Conservation (phyloP, 805 yeast species). For the Hanseniaspora mollemarum region DNA sequence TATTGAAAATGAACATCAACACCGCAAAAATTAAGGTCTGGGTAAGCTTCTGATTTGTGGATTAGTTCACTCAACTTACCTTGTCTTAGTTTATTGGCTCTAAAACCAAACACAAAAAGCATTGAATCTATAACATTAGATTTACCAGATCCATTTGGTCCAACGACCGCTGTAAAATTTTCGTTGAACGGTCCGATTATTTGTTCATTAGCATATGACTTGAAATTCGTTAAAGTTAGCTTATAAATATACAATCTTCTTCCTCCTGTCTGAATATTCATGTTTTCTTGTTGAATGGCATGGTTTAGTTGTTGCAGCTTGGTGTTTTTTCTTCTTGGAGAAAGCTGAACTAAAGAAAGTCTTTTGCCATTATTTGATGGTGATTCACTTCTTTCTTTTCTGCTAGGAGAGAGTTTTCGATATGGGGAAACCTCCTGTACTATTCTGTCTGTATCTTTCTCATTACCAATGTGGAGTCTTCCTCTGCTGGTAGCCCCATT, state of each 20-base stretch:
- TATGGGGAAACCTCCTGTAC: conserved; percentile 3
- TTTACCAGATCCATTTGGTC: conserved; percentile 97
- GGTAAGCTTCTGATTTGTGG: conserved; percentile 72
- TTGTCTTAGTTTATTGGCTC: conserved; percentile 95
- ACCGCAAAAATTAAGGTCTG: conserved; percentile 59
- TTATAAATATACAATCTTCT: conserved; percentile 63
- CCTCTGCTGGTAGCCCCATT: conserved; percentile 7
- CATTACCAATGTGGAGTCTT: neutral
- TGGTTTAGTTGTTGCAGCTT: conserved; percentile 26
- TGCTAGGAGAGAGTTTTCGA: conserved; percentile 11
- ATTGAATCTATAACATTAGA: conserved; percentile 95
- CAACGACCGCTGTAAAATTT: conserved; percentile 92
- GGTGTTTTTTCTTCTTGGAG: conserved; percentile 32
- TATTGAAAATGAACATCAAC: conserved; percentile 83
- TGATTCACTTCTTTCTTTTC: conserved; percentile 10
- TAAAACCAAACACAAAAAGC: conserved; percentile 90
- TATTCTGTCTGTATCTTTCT: neutral
- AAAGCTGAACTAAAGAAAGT: conserved; percentile 34
- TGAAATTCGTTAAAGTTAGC: conserved; percentile 71
- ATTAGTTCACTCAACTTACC: conserved; percentile 84
- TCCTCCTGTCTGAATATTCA: conserved; percentile 29
- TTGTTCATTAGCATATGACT: conserved; percentile 90
- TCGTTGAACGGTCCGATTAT: conserved; percentile 88
- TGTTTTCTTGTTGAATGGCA: conserved; percentile 23
- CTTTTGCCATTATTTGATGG: conserved; percentile 28